Conservation (phyloP, 805 yeast genomes). For the Candida boidinii region DNA sequence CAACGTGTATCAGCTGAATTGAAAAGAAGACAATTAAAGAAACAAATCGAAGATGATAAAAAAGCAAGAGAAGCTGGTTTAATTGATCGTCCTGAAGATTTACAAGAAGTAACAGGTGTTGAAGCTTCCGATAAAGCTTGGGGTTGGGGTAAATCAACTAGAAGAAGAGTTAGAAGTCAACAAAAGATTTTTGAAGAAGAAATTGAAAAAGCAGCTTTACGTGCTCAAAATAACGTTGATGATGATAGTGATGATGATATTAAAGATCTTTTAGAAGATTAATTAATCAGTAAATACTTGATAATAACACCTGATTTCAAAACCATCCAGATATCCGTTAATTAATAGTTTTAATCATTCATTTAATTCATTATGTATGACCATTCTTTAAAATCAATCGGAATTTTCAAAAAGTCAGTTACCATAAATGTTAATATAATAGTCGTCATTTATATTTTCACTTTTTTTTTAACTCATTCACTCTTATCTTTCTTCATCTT, state of each 20-base stretch:
- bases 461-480: too few species aligned
- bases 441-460: too few species aligned
- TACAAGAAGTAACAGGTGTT: slow-evolving; percentile 24
- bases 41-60: slow-evolving; percentile 38
- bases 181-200: slow-evolving; percentile 45
- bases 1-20: slow-evolving; percentile 48
- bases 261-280: slow-evolving; percentile 58
- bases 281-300: slow-evolving; percentile 3
- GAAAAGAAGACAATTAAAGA: slow-evolving; percentile 42
- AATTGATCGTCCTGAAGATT: slow-evolving; percentile 24
- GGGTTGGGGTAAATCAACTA: slow-evolving; percentile 78
- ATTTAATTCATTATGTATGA: too few species aligned
- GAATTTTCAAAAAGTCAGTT: too few species aligned
- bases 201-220: slow-evolving; percentile 31
- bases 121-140: slow-evolving; percentile 38
- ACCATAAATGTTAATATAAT: too few species aligned
- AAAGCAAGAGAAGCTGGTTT: slow-evolving; percentile 28
- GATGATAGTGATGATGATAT: slow-evolving; percentile 59
- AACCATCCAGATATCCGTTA: too few species aligned
- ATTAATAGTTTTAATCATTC: too few species aligned
- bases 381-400: too few species aligned
- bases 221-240: slow-evolving; percentile 12
- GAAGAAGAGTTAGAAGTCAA: slow-evolving; percentile 48
- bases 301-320: too few species aligned
- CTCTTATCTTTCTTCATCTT: too few species aligned